Percentiles rank a stretch among this genome's conserved stretches.
phyloP scores from a whole-genome alignment of 164 flowering plant species.

The Nymphaea colorata region DNA sequence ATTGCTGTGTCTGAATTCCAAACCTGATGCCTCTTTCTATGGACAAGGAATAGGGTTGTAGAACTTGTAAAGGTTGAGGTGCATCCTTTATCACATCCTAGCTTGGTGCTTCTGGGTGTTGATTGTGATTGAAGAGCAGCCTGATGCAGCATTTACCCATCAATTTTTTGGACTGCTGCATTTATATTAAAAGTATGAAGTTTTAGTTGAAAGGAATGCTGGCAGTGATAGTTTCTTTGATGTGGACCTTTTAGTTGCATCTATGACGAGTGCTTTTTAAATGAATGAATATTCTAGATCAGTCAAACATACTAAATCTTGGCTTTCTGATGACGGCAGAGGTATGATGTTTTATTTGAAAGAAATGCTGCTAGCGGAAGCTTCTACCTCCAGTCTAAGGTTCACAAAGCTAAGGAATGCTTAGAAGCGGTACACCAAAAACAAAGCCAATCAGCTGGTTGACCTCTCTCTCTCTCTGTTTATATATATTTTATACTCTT shows the following conservation, averaged over 20 bases:
- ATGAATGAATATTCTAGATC: background rate
- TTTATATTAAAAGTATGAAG: constrained; percentile 42
- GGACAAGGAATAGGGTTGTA: too few relatives aligned
- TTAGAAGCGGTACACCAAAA: constrained; percentile 24
- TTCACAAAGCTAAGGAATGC: constrained; percentile 65
- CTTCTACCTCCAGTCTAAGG: constrained; percentile 72
- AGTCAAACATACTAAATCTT: background rate
- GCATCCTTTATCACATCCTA: too few relatives aligned
- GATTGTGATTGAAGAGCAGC: too few relatives aligned
- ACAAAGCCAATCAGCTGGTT: constrained; percentile 12
- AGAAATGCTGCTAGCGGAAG: constrained; percentile 47
- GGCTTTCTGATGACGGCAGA: constrained; percentile 20
- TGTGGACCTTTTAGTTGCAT: too few relatives aligned
- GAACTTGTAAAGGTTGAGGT: too few relatives aligned
- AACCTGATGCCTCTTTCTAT: too few relatives aligned
- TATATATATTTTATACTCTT: too few relatives aligned
- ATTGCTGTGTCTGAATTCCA: too few relatives aligned
- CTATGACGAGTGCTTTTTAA: too few relatives aligned
- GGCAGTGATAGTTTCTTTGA: constrained; percentile 44
- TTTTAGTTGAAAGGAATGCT: constrained; percentile 43
- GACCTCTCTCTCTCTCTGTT: background rate
- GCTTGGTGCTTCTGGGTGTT: too few relatives aligned
- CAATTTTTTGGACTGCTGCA: too few relatives aligned
- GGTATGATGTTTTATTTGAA: constrained; percentile 47
- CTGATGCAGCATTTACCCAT: too few relatives aligned